Base-by-base conservation (phyloP, 2,329 filamentous ascomycete species). In the Clarireedia homoeocarpa region DNA sequence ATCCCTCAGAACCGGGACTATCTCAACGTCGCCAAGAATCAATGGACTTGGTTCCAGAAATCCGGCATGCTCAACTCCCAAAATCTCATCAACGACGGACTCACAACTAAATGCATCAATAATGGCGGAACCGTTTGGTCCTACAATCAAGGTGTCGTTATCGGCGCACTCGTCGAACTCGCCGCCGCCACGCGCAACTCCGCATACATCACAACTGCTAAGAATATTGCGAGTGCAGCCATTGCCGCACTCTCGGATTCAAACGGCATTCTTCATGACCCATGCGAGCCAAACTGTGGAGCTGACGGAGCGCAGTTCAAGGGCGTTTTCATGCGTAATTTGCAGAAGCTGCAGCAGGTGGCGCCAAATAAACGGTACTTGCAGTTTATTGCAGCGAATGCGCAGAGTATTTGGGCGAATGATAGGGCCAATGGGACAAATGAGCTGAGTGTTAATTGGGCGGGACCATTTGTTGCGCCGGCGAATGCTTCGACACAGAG, bases 271-370 rank as follows among this genome's bases (percentile, higher is more conserved):
- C 70, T 85, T 3, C 75, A 75, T 59, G 81, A 84, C 55, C 60
- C 67, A 6, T 83, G 81, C 61, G 81, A 84, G 62, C 64, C 65
- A 0, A 75, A 76, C 5, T 68, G 66, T 27, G 66, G 65, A 3
- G 69, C 65, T n/a, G 79, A 84, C 58, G 80, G 75, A 1, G 74
- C 79, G 26, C 83, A 88, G 63, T 90, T 90, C 76, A 90, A 90
- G 70, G 86, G 86, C 3, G 74, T 89, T 30, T 88, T 89, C 62
- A 75, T 83, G 49, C 77, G 84, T 24, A 88, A 88, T 65, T 70
- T 89, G 15, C 74, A 76, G 46, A 75, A 78, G 48, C 70, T 89
- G 23, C 65, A 67, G 14, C 55, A 49, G 1, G 78, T 71, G 2
- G 76, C 76, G 1, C 78, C 80, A 0, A 71, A 79, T 27, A 66